Percentiles rank a stretch among this genome's conserved stretches.
Evolutionary conservation across 2,329 filamentous ascomycete genomes (phyloP).

Genomic region (Alternaria gansuensis): DNA sequence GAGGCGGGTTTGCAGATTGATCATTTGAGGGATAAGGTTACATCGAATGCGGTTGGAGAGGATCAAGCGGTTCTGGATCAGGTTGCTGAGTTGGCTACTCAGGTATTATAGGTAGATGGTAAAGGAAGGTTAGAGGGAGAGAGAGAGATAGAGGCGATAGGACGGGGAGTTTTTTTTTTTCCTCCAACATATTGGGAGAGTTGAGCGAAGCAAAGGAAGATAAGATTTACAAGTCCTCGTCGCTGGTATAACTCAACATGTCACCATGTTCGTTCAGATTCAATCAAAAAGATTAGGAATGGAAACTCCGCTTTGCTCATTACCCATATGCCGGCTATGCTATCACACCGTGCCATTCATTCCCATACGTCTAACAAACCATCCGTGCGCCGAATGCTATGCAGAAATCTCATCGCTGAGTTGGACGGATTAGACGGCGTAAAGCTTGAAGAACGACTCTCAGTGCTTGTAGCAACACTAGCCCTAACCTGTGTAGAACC

Average conservation of each 20-base stretch:
- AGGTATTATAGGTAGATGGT: conserved; percentile 22
- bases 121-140: not conserved
- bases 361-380: not conserved
- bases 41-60: conserved; percentile 64
- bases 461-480: not conserved
- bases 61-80: conserved; percentile 61
- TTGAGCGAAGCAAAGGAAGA: not conserved
- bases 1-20: conserved; percentile 64
- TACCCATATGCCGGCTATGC: not conserved
- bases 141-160: not conserved
- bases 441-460: not conserved
- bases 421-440: not conserved
- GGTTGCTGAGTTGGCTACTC: conserved; percentile 51
- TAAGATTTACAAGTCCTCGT: no score
- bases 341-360: not conserved
- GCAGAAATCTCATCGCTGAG: conserved; percentile 4
- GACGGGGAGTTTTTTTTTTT: not conserved
- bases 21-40: conserved; percentile 66
- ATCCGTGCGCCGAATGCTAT: conserved; percentile 10
- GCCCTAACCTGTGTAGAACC: not conserved
- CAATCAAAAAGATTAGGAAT: not conserved
- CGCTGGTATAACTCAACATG: not conserved
- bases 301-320: not conserved
- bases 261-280: not conserved
- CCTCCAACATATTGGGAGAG: not conserved